These are phyloP conservation scores for Phialocephala subalpina DNA, from an alignment of 2,329 filamentous ascomycete genomes.

Conservation along the genomic window DNA sequence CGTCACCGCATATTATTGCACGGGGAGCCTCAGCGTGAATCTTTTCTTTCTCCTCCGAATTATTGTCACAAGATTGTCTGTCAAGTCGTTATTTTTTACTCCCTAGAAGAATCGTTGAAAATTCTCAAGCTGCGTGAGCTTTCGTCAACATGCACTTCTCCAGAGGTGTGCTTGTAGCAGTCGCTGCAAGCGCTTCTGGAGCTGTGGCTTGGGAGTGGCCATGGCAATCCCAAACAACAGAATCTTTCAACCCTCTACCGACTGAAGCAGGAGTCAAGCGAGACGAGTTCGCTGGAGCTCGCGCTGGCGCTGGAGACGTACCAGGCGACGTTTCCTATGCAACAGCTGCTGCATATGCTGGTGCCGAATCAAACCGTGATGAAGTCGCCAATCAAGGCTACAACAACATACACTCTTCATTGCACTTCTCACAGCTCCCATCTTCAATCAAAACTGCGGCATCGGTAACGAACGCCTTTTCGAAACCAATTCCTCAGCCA, in stretches of 20 bases:
- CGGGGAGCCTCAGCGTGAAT: neutral
- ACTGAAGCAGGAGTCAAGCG: neutral
- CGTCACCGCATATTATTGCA: neutral
- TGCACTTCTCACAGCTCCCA: too few relatives aligned
- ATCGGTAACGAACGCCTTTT: neutral
- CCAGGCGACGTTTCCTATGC: neutral
- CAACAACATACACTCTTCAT: neutral
- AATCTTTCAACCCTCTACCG: neutral
- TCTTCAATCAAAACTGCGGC: too few relatives aligned
- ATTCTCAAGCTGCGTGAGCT: neutral
- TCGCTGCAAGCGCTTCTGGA: neutral
- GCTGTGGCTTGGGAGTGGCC: neutral
- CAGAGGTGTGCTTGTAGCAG: neutral
- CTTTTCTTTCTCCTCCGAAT: neutral
- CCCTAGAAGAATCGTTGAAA: neutral
- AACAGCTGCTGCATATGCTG: neutral
- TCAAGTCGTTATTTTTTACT: neutral
- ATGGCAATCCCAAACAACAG: neutral
- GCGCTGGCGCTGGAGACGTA: neutral
- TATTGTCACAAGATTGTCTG: neutral
- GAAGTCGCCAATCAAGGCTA: neutral
- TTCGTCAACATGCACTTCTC: neutral
- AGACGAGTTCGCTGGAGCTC: neutral
- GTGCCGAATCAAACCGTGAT: neutral
- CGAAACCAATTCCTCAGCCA: neutral